Evolutionary conservation across 2,329 filamentous ascomycete genomes (phyloP), one percentile per base, ranked within the genome.

Genomic region (Ceratocystis albifundus): DNA sequence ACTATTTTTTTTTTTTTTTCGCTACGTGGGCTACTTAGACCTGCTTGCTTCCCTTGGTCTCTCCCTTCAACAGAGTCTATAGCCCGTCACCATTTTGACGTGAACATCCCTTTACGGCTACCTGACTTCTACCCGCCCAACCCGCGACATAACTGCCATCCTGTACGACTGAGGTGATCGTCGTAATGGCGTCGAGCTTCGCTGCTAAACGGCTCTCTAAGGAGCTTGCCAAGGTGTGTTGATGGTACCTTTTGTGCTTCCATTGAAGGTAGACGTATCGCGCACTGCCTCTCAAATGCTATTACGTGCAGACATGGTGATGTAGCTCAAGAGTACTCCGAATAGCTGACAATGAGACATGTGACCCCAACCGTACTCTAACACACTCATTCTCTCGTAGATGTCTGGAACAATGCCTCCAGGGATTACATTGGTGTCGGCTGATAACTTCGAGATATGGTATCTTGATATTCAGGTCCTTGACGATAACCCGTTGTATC

Each of bases 401-500:
- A 83, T 85, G 70, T 76, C 78, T 62, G 80, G 77, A 69, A 75
- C 76, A 68, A 73, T 86, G 48, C 85, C 86, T 50, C 84, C 84
- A 20, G 85, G 85, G 65, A 96, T 99, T 75, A 80, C 83, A 62
- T 84, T 97, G 62, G 85, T 95, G 68, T 84, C 86, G 61, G 86
- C 90, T 67, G 89, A 95, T 61, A 87, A 91, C 74, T 86, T 96
- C 64, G 83, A 90, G 72, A 88, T 94, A 78, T 99, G 94, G 95
- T 80, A 87, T 63, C 86, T 97, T 77, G 95, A 99, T 74, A 95
- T 99, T 65, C 80, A 83, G 70, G 93, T 99, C 64, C 83, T 97
- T 50, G 94, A 97, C 75, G 78, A 83, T 67, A 99, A 99, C 73
- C 93, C 93, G 1, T 77, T 99, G 61, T 99, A 99, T 77, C 77